phyloP scores from a whole-genome alignment of 345 rosid species.

The Fremontodendron californicum region DNA sequence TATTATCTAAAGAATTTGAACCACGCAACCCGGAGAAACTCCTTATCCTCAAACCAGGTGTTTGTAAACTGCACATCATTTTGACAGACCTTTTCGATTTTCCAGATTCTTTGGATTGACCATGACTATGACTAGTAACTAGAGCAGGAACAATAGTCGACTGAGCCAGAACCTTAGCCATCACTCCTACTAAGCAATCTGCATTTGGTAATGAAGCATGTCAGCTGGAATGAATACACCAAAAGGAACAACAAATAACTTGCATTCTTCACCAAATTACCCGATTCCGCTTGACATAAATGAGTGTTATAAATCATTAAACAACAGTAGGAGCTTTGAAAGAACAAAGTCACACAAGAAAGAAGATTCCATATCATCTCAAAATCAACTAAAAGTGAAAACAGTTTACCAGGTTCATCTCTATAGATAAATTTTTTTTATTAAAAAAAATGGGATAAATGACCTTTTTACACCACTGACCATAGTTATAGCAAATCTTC shows the following conservation, averaged over 20 bases:
- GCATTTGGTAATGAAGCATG: constrained; percentile 27
- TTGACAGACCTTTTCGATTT: constrained; percentile 36
- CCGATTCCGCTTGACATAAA: not conserved
- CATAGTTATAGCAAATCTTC: not conserved
- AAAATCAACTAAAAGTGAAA: not conserved
- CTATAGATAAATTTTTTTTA: not conserved
- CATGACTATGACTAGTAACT: constrained; percentile 34
- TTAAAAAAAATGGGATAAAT: not conserved
- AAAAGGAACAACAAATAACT: not conserved
- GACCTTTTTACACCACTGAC: not conserved
- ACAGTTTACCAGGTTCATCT: not conserved
- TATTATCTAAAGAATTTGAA: constrained; percentile 41
- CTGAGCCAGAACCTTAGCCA: constrained; percentile 69
- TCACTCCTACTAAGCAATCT: constrained; percentile 31
- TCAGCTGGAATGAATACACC: not conserved
- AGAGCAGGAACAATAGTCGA: constrained; percentile 38
- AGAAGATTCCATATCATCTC: not conserved
- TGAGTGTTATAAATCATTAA: not conserved
- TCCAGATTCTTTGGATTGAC: constrained; percentile 38
- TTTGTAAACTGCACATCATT: constrained; percentile 40
- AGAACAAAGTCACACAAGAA: not conserved
- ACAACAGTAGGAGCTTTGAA: not conserved
- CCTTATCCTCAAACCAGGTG: constrained; percentile 41
- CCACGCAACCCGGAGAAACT: constrained; percentile 53
- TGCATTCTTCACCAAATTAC: not conserved